phyloP scores from a whole-genome alignment of 1,284 basidiomycete species.

The Microbotryum intermedium region DNA sequence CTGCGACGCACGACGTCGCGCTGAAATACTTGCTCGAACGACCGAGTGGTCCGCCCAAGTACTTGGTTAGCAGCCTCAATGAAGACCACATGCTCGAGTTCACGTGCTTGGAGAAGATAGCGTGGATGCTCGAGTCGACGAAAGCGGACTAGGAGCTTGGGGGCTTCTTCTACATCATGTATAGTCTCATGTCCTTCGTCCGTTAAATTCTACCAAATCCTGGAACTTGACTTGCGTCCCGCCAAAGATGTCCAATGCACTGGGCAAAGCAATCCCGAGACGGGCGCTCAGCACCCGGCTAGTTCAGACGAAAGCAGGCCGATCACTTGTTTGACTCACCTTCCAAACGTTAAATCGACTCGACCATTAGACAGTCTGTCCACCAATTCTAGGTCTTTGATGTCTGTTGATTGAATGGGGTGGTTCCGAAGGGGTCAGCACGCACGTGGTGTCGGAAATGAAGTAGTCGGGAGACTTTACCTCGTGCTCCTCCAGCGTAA shows the following conservation, averaged over 20 bases:
- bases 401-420: conserved; percentile 46
- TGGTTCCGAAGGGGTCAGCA: conserved; percentile 6
- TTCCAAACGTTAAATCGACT: conserved; percentile 93
- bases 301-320: background rate
- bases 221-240: conserved; percentile 62
- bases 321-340: conserved; percentile 46
- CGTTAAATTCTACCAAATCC: conserved; percentile 52
- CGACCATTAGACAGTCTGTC: conserved; percentile 69
- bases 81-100: conserved; percentile 31
- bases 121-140: conserved; percentile 30
- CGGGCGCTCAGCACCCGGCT: background rate
- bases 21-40: conserved; percentile 14
- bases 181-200: background rate
- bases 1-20: conserved; percentile 20
- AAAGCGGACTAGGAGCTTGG: conserved; percentile 27
- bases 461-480: conserved; percentile 43
- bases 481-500: conserved; percentile 92
- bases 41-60: conserved; percentile 5
- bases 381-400: conserved; percentile 77
- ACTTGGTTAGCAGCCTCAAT: conserved; percentile 23
- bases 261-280: conserved; percentile 34
- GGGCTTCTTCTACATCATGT: conserved; percentile 6
- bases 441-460: background rate
- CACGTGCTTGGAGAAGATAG: conserved; percentile 28
- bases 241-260: conserved; percentile 75